Evolutionary conservation across 1,139 yeast species (phyloP).

Genomic region (Meyerozyma smithsonii): DNA sequence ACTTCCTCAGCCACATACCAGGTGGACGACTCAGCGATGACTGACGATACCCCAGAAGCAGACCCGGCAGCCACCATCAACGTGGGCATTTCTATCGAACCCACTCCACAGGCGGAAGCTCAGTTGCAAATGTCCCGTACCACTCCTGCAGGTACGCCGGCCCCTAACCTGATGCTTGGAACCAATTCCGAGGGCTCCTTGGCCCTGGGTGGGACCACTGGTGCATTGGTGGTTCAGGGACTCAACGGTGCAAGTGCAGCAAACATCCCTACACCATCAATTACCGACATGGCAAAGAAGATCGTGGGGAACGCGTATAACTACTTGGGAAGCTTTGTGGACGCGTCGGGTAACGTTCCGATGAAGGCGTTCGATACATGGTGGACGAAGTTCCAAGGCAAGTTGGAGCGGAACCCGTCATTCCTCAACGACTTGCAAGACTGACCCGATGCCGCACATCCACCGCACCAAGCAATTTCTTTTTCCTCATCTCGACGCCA

Average conservation of each 20-base stretch:
- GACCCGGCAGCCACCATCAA: slow-evolving; percentile 31
- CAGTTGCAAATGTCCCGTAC: slow-evolving; percentile 36
- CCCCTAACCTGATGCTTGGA: too few species aligned
- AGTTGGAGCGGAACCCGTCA: slow-evolving; percentile 73
- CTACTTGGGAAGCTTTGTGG: slow-evolving; percentile 80
- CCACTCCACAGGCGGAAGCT: slow-evolving; percentile 54
- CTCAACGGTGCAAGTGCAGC: slow-evolving; percentile 6
- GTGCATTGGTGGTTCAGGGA: slow-evolving; percentile 8
- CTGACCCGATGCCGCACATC: not conserved
- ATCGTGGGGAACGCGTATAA: slow-evolving; percentile 91
- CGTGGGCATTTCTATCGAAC: slow-evolving; percentile 88
- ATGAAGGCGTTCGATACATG: slow-evolving; percentile 87
- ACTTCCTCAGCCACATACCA: slow-evolving; percentile 14
- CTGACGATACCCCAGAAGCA: slow-evolving; percentile 27
- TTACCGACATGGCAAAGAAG: slow-evolving; percentile 67
- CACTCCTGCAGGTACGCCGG: slow-evolving; percentile 21
- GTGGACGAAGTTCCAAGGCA: slow-evolving; percentile 89
- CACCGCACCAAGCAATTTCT: not conserved
- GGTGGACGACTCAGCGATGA: slow-evolving; percentile 34
- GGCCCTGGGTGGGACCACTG: slow-evolving; percentile 1
- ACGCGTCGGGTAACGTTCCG: slow-evolving; percentile 72
- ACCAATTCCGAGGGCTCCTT: too few species aligned
- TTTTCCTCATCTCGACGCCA: slow-evolving; percentile 3
- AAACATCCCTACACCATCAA: slow-evolving; percentile 13
- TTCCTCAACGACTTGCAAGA: slow-evolving; percentile 51